A percentile compares a stretch with the other conserved stretches of the same genome.
phyloP scores from a whole-genome alignment of 2,329 filamentous ascomycete species.

The Colletotrichum spinosum region DNA sequence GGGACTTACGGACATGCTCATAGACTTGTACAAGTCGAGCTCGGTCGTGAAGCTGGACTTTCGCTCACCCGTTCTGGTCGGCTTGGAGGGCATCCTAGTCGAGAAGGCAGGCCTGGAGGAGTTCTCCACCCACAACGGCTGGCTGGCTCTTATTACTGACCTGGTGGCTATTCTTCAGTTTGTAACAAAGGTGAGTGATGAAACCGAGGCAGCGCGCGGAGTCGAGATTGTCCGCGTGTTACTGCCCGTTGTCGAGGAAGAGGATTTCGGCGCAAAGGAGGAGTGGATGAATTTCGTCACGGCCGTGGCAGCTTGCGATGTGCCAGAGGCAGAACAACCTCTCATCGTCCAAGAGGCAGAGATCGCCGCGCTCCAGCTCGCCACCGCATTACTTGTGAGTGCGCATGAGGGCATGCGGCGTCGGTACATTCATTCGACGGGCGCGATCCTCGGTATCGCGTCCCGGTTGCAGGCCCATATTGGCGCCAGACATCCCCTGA shows the following conservation, averaged over 20 bases:
- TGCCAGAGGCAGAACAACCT: conserved; percentile 45
- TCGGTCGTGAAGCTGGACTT: conserved; percentile 59
- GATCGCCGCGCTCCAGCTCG: conserved; percentile 67
- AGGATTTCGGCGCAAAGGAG: conserved; percentile 58
- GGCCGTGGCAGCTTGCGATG: conserved; percentile 60
- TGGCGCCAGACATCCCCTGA: conserved; percentile 47
- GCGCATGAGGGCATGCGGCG: conserved; percentile 59
- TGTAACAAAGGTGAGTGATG: conserved; percentile 41
- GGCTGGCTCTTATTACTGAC: conserved; percentile 64
- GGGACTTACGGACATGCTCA: conserved; percentile 71
- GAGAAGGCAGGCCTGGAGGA: conserved; percentile 59
- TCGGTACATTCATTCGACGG: conserved; percentile 63
- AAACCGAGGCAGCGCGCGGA: conserved; percentile 58
- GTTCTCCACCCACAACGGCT: conserved; percentile 65
- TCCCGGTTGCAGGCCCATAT: conserved; percentile 52
- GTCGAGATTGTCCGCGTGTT: conserved; percentile 68
- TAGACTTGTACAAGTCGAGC: conserved; percentile 68
- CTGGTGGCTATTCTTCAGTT: conserved; percentile 56
- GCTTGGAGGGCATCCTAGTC: conserved; percentile 66
- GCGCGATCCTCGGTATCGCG: conserved; percentile 62
- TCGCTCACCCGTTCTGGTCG: conserved; percentile 67
- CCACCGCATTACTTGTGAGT: conserved; percentile 61
- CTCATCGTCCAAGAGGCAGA: conserved; percentile 59
- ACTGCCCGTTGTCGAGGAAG: conserved; percentile 62
- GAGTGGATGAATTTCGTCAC: conserved; percentile 69